A percentile compares a stretch with the other conserved stretches of the same genome.
phyloP scores from a whole-genome alignment of 768 basidiomycete species.

The Rhodotorula graminis region DNA sequence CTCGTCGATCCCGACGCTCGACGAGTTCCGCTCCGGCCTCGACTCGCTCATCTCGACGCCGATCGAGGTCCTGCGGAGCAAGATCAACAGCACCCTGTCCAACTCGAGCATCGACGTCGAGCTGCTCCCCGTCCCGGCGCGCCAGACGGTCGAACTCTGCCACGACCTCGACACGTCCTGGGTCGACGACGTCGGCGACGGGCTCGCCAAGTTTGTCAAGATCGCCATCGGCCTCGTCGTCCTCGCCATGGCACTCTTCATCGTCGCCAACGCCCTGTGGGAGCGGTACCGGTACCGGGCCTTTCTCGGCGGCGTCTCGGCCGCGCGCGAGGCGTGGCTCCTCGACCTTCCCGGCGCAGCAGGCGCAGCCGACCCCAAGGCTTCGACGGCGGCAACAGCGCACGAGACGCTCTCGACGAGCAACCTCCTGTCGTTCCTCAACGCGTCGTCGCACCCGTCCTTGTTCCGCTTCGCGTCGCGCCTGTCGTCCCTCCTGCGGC shows the following conservation, averaged over 20 bases:
- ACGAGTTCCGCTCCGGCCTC: constrained; percentile 68
- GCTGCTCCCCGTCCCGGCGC: constrained; percentile 68
- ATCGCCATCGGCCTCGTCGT: constrained; percentile 73
- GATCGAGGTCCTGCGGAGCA: constrained; percentile 78
- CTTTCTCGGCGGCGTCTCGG: constrained; percentile 61
- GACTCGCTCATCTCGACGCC: constrained; percentile 58
- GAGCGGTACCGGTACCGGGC: constrained; percentile 86
- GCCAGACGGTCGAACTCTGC: constrained; percentile 70
- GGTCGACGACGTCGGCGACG: constrained; percentile 75
- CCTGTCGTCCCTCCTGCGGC: constrained; percentile 53
- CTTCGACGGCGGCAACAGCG: background rate
- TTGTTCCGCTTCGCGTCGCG: constrained; percentile 62
- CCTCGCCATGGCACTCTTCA: constrained; percentile 64
- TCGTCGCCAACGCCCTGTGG: constrained; percentile 66
- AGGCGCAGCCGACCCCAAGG: background rate
- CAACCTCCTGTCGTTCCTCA: constrained; percentile 70
- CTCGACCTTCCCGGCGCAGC: constrained; percentile 57
- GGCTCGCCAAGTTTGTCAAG: constrained; percentile 71
- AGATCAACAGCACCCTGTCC: constrained; percentile 80
- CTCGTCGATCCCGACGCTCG: constrained; percentile 68
- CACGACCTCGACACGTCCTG: constrained; percentile 69
- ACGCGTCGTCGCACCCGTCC: constrained; percentile 66
- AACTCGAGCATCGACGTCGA: constrained; percentile 58
- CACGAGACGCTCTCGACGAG: constrained; percentile 18
- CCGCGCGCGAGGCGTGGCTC: constrained; percentile 66